Conservation (phyloP, 495 filamentous ascomycete genomes). For the Aspergillus homomorphus region DNA sequence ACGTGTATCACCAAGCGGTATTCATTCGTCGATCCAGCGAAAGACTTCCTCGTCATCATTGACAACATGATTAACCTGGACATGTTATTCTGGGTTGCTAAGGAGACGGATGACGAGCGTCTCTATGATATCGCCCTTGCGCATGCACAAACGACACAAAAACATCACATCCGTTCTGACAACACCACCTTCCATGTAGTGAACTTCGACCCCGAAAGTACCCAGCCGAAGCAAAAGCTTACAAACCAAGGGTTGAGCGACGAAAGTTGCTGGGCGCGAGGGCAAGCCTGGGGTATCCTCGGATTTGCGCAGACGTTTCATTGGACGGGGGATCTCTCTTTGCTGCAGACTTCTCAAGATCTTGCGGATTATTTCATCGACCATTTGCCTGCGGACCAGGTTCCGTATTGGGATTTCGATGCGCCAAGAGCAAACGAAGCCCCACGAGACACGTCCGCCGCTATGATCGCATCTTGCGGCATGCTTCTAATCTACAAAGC, state of each 20-base stretch:
- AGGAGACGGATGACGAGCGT: slow-evolving; percentile 25
- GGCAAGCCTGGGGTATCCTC: slow-evolving; percentile 46
- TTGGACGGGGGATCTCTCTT: slow-evolving; percentile 36
- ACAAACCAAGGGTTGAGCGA: slow-evolving; percentile 43
- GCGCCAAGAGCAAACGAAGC: slow-evolving; percentile 23
- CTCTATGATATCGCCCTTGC: slow-evolving; percentile 33
- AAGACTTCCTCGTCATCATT: slow-evolving; percentile 40
- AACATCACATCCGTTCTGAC: slow-evolving; percentile 34
- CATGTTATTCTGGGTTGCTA: slow-evolving; percentile 42
- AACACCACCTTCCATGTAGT: slow-evolving; percentile 38
- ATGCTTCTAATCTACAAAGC: slow-evolving; percentile 38
- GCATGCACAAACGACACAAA: slow-evolving; percentile 35
- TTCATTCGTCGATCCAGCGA: slow-evolving; percentile 26
- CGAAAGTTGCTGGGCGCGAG: slow-evolving; percentile 41
- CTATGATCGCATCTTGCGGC: slow-evolving; percentile 42
- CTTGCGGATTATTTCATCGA: slow-evolving; percentile 39
- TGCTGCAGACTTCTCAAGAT: slow-evolving; percentile 31
- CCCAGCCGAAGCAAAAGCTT: slow-evolving; percentile 27
- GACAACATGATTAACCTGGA: slow-evolving; percentile 50
- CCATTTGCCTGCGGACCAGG: slow-evolving; percentile 27
- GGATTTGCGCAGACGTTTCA: slow-evolving; percentile 42
- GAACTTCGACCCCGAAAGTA: slow-evolving; percentile 35
- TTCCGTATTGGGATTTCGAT: slow-evolving; percentile 45
- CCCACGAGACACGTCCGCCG: slow-evolving; percentile 41
- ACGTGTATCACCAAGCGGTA: slow-evolving; percentile 31